Conservation (phyloP, 2,329 filamentous ascomycete genomes). For the Calonectria pseudoturangicola region DNA sequence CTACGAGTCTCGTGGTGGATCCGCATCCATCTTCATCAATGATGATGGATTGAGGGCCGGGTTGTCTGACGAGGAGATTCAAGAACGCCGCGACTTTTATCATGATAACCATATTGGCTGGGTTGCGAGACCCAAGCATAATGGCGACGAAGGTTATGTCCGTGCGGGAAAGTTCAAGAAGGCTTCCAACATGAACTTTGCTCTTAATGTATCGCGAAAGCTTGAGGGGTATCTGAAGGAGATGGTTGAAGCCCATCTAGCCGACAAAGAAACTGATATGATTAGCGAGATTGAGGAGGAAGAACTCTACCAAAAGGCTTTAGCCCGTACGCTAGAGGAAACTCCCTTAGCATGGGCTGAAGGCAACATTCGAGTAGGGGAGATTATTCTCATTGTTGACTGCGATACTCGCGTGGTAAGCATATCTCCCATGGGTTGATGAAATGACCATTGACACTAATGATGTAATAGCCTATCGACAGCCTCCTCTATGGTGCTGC, state of each 20-base stretch:
- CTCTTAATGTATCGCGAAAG: constrained; percentile 30
- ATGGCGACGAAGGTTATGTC: constrained; percentile 53
- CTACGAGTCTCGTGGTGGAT: constrained; percentile 32
- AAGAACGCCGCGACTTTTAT: constrained; percentile 32
- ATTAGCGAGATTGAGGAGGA: constrained; percentile 59
- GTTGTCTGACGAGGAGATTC: constrained; percentile 24
- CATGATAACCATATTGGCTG: constrained; percentile 34
- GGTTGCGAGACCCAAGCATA: constrained; percentile 63
- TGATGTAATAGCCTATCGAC: constrained; percentile 5
- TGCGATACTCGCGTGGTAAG: constrained; percentile 78
- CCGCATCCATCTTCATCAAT: constrained; percentile 29
- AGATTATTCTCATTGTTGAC: constrained; percentile 70
- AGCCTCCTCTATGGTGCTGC: constrained; percentile 28
- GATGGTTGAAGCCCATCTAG: constrained; percentile 49
- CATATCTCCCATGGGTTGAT: not conserved
- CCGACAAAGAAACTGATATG: constrained; percentile 44
- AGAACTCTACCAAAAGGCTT: constrained; percentile 68
- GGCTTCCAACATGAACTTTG: constrained; percentile 38
- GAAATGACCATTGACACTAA: not conserved
- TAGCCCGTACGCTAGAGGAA: constrained; percentile 71
- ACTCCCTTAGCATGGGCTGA: constrained; percentile 46
- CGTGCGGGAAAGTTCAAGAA: constrained; percentile 33
- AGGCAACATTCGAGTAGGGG: constrained; percentile 31
- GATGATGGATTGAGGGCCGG: constrained; percentile 33
- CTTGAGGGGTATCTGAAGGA: constrained; percentile 64